Evolutionary conservation across 2,329 filamentous ascomycete genomes (phyloP), one percentile per base, ranked within the genome.

Genomic region (Arthrinium puccinioides): DNA sequence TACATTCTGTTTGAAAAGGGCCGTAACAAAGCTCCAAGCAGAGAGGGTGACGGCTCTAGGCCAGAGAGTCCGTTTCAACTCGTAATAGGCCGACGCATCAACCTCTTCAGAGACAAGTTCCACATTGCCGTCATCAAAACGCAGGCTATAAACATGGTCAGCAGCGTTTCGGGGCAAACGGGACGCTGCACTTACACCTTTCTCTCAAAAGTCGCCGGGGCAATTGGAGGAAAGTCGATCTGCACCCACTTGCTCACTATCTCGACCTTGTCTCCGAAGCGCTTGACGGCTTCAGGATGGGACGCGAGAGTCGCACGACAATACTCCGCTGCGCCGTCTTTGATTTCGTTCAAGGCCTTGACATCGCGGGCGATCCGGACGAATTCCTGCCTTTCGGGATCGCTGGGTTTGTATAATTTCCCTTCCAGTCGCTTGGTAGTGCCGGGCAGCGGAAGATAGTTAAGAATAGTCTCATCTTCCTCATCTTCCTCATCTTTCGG

Each of bases 351-450:
- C 18, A 73, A 59, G 9, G 70, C 59, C 29, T 69, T 55, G 11
- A 51, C 55, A 42, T 83, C 69, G 44, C 68, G 69, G 43, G 69
- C 74, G n/a, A 83, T 61, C 38, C 69, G 70, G 13, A 78, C 51
- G 44, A 80, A 84, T 33, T 67, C 63, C 43, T 67, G 61, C 76
- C 76, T 84, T 54, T 84, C 81, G 3, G 79, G 78, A 46, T 82
- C 77, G 19, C 61, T 63, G 36, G 68, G 68, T 42, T 63, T 64
- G 51, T 79, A 82, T 3, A 70, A 71, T 21, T 57, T 52, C 21
- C 69, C 64, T 13, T 64, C 59, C 14, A 76, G 57, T 40, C 63
- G 46, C 34, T 65, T 66, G 1, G 67, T 74, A 3, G 74, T 77
- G 29, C 76, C 76, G 4, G 77, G 76, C 36, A 84, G 71, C 0